Conservation (phyloP, 371 early-diverging fungal genomes). For the Blakeslea trispora region DNA sequence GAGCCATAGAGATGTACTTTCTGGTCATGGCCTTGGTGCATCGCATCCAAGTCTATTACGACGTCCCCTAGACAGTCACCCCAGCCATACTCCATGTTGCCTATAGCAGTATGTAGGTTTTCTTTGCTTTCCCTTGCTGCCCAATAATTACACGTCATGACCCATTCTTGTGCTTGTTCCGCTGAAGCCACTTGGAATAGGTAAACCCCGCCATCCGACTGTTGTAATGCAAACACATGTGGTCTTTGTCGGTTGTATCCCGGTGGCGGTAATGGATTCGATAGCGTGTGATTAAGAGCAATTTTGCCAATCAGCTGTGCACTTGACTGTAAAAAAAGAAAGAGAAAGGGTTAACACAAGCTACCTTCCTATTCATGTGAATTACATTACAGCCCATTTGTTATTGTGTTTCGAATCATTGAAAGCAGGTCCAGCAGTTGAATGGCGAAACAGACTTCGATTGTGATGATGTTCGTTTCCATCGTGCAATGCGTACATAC, state of each 20-base stretch:
- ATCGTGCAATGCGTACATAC: slow-evolving; percentile 75
- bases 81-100: slow-evolving; percentile 94
- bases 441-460: slow-evolving; percentile 23
- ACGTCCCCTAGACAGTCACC: slow-evolving; percentile 58
- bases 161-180: slow-evolving; percentile 81
- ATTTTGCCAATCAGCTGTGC: slow-evolving; percentile 59
- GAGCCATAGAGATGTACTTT: slow-evolving; percentile 4
- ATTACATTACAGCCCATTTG: slow-evolving; percentile 24
- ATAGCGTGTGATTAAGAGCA: slow-evolving; percentile 78
- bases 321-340: slow-evolving; percentile 31
- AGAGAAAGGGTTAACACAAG: no score
- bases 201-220: slow-evolving; percentile 80
- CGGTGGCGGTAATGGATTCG: slow-evolving; percentile 80
- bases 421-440: slow-evolving; percentile 13
- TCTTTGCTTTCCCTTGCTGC: slow-evolving; percentile 89
- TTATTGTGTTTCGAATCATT: background rate
- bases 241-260: slow-evolving; percentile 81
- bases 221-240: slow-evolving; percentile 84
- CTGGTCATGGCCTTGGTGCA: slow-evolving; percentile 7
- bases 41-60: slow-evolving; percentile 33
- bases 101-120: slow-evolving; percentile 81
- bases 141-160: slow-evolving; percentile 89
- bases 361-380: no score
- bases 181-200: slow-evolving; percentile 79
- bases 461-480: slow-evolving; percentile 13